Conservation (phyloP, 768 basidiomycete species). For the Pleurotus eryngii region DNA sequence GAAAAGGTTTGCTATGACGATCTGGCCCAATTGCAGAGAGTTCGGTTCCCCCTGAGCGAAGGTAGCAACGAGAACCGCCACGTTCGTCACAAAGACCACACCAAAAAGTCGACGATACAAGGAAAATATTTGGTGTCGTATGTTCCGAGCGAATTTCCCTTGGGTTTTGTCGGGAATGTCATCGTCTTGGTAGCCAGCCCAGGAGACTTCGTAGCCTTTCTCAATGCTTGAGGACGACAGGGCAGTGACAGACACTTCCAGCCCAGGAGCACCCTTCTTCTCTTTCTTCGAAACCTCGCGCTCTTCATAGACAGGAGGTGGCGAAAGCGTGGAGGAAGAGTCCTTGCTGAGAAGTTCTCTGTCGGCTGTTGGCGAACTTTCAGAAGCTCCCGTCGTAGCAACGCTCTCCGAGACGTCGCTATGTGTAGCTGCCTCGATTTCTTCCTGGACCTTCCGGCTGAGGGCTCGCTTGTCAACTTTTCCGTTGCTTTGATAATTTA, state of each 20-base stretch:
- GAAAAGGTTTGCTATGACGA: conserved; percentile 46
- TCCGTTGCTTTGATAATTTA: conserved; percentile 33
- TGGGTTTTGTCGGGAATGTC: conserved; percentile 47
- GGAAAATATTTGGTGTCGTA: conserved; percentile 53
- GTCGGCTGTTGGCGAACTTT: conserved; percentile 6
- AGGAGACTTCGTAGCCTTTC: conserved; percentile 31
- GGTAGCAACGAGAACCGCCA: conserved; percentile 45
- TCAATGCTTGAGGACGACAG: conserved; percentile 14
- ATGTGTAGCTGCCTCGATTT: background rate
- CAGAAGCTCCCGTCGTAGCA: background rate
- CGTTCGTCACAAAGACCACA: conserved; percentile 51
- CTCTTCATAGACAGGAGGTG: conserved; percentile 22
- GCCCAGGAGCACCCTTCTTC: background rate
- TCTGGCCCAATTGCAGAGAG: conserved; percentile 34
- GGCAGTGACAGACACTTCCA: background rate
- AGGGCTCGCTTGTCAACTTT: conserved; percentile 51
- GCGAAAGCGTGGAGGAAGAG: conserved; percentile 14
- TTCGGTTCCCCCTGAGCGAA: conserved; percentile 28
- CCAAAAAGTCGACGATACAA: conserved; percentile 59
- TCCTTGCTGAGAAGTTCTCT: conserved; percentile 12
- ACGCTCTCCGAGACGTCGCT: too few relatives aligned
- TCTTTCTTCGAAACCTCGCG: background rate
- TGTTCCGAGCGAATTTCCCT: conserved; percentile 40
- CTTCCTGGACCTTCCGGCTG: conserved; percentile 26
- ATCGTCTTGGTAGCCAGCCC: conserved; percentile 53